phyloP scores from a whole-genome alignment of 1,139 yeast genomes.

The Yamadazyma atlantica region DNA sequence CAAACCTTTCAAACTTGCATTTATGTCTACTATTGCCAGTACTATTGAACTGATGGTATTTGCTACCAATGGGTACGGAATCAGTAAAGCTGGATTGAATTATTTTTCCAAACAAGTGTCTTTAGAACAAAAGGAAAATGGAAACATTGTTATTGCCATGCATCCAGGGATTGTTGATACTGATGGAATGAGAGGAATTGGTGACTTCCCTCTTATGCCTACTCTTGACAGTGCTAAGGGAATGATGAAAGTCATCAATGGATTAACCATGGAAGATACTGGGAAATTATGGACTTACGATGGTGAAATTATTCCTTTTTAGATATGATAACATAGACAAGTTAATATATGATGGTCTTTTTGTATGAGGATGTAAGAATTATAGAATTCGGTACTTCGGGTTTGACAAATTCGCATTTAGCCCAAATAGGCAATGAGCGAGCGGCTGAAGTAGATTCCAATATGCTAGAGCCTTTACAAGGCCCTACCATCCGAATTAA shows the following conservation, averaged over 20 bases:
- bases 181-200: background rate
- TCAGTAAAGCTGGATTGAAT: slow-evolving; percentile 4
- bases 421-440: no score
- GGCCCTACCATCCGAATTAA: no score
- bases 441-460: no score
- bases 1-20: slow-evolving; percentile 20
- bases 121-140: background rate
- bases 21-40: slow-evolving; percentile 25
- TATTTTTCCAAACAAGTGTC: slow-evolving; percentile 1
- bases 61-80: slow-evolving; percentile 2
- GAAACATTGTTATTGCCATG: background rate
- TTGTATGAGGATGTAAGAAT: no score
- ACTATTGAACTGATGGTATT: slow-evolving; percentile 14
- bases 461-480: no score
- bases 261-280: slow-evolving; percentile 3
- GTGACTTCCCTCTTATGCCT: background rate
- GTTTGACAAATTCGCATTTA: no score
- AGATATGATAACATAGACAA: no score
- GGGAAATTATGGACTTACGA: slow-evolving; percentile 3
- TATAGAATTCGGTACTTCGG: no score
- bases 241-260: slow-evolving; percentile 2
- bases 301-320: slow-evolving; percentile 3
- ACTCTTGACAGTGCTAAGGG: background rate
- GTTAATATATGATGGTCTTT: background rate
- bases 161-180: slow-evolving; percentile 2